Evolutionary conservation across 2,329 filamentous ascomycete genomes (phyloP).

Genomic region (Passalora sequoiae): DNA sequence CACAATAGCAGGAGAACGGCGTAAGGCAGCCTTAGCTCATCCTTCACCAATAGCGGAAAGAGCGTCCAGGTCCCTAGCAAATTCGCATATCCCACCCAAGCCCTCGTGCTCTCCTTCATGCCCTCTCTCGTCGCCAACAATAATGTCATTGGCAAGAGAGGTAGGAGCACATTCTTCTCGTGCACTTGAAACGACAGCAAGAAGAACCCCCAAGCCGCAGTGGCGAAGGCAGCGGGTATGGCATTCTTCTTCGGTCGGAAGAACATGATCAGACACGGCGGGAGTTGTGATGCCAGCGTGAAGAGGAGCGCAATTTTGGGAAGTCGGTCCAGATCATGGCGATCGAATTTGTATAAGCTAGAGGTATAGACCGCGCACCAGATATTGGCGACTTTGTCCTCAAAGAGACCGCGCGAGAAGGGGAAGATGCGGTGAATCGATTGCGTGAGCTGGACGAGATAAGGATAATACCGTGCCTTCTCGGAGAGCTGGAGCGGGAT

Average conservation of each 20-base stretch:
- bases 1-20: constrained; percentile 78
- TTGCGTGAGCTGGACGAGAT: constrained; percentile 74
- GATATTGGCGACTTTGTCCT: constrained; percentile 98
- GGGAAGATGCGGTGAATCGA: constrained; percentile 79
- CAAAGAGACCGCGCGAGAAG: constrained; percentile 90
- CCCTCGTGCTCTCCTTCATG: constrained; percentile 66
- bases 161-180: constrained; percentile 92
- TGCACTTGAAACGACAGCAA: constrained; percentile 97
- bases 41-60: constrained; percentile 81
- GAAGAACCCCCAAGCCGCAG: constrained; percentile 94
- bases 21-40: constrained; percentile 80
- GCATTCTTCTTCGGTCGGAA: constrained; percentile 70
- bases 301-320: constrained; percentile 69
- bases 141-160: constrained; percentile 87
- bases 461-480: constrained; percentile 65
- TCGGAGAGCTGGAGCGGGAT: constrained; percentile 54
- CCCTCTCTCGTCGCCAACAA: constrained; percentile 75
- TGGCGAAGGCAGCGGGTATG: constrained; percentile 72
- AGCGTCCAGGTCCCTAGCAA: constrained; percentile 82
- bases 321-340: constrained; percentile 59
- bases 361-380: constrained; percentile 87
- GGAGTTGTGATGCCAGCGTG: constrained; percentile 70
- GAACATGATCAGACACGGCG: constrained; percentile 75
- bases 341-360: constrained; percentile 67
- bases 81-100: constrained; percentile 97